These are phyloP conservation scores for Biscogniauxia mediterranea DNA, from an alignment of 2,329 filamentous ascomycete species.

Conservation along the genomic window DNA sequence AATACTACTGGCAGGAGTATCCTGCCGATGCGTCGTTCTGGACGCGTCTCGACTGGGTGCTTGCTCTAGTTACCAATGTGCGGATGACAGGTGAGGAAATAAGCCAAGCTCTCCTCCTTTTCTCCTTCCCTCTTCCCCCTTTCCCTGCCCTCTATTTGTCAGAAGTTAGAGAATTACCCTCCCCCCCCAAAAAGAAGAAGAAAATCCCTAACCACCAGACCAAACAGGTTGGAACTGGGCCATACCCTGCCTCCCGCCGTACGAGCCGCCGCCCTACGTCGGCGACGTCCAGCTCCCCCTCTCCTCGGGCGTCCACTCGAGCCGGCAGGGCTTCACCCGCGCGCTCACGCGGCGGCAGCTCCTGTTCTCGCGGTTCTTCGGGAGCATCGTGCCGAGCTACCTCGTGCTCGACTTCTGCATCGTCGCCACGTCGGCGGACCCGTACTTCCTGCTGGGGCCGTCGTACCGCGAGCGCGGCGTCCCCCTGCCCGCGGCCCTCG, in stretches of 20 bases:
- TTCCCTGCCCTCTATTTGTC: neutral
- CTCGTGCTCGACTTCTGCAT: constrained; percentile 69
- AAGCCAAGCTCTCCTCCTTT: no score
- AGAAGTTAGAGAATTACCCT: no score
- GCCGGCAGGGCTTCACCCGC: constrained; percentile 46
- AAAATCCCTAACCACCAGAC: neutral
- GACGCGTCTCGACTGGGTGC: constrained; percentile 53
- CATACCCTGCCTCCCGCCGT: constrained; percentile 45
- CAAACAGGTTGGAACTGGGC: constrained; percentile 58
- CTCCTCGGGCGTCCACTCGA: constrained; percentile 40
- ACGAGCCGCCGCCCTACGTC: constrained; percentile 38
- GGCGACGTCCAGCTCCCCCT: constrained; percentile 38
- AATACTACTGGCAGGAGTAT: constrained; percentile 62
- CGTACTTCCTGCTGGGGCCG: constrained; percentile 66
- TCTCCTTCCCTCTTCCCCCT: no score
- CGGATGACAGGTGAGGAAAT: constrained; percentile 48
- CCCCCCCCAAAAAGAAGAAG: neutral
- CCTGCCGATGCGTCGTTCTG: constrained; percentile 48
- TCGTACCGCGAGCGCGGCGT: constrained; percentile 38
- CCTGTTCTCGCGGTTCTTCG: constrained; percentile 42
- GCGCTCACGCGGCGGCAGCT: constrained; percentile 44
- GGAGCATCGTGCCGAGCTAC: constrained; percentile 54
- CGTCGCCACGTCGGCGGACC: constrained; percentile 69
- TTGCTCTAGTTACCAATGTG: constrained; percentile 54
- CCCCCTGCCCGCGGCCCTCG: constrained; percentile 44